Base-by-base conservation (phyloP, 2,329 filamentous ascomycete genomes). In the Coniochaeta prunicola region DNA sequence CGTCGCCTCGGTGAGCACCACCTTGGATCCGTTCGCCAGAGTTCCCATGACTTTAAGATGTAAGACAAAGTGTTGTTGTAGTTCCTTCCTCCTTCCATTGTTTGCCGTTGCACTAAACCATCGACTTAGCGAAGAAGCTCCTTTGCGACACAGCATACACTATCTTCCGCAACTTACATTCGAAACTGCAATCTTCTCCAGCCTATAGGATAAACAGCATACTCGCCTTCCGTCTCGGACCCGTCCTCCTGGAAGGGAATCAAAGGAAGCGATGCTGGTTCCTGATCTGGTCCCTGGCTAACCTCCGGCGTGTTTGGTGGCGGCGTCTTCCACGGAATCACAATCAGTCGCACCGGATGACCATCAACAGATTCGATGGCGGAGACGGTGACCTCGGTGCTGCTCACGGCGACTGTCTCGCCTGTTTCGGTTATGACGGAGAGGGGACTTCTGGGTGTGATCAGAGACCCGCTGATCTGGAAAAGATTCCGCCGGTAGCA, bases 281-380 rank as follows among this genome's bases (percentile, higher is more conserved):
- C 93, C 69, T 93, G 92, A 70, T 97, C 93, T 0, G 78, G 78
- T 1, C 77, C 77, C 62, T 88, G 84, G 61, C 75, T 80, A 60
- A 86, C 79, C 63, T 88, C 84, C n/a, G 85, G 81, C 3, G 87
- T 85, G 73, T 88, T 90, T 56, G 90, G 90, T 30, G 89, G 90
- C 1, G 92, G 92, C 1, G 92, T 97, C 78, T 97, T 97, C 93
- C 93, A 97, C 1, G 93, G 93, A 60, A 97, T 96, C 8, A 94
- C 94, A 63, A 97, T 97, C 62, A 97, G 87, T 66, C 96, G 93
- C 48, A 97, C 91, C 0, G 90, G 78, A 66, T 96, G 93, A 34
- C 91, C 91, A 71, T 97, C 93, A 17, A 96, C 92, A 1, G 93
- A 97, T 71, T 97, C 93, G 55, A 92, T 96, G 9, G 93, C 93